Conservation (phyloP, 257 asterid species). For the Anisodus acutangulus region DNA sequence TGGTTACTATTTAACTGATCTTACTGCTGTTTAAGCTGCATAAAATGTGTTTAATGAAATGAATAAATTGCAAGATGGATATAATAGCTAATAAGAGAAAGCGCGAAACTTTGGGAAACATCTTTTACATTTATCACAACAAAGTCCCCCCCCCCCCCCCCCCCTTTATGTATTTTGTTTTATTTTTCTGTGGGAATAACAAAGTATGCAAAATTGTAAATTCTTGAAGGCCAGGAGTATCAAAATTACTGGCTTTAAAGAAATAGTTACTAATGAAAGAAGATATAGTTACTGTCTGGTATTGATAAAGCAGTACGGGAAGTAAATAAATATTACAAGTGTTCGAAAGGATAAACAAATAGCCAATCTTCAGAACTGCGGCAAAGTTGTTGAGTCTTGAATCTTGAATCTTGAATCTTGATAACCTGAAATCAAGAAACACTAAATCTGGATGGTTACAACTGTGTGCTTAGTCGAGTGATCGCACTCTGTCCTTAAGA, state of each 20-base stretch:
- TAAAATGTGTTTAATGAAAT: slow-evolving; percentile 6
- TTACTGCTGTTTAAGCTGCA: slow-evolving; percentile 11
- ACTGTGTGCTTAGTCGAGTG: too few species aligned
- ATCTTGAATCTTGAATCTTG: too few species aligned
- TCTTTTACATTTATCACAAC: background rate
- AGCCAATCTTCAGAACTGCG: too few species aligned
- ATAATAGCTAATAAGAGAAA: slow-evolving; percentile 20
- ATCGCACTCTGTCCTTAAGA: too few species aligned
- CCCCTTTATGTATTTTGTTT: background rate
- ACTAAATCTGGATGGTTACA: too few species aligned
- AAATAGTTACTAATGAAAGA: background rate
- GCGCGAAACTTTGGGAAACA: background rate
- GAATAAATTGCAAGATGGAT: background rate
- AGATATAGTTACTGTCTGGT: slow-evolving; percentile 19
- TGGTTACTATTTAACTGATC: background rate
- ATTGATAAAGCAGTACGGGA: too few species aligned
- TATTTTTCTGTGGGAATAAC: slow-evolving; percentile 5
- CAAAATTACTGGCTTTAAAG: background rate
- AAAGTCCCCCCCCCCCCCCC: background rate
- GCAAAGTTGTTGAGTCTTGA: too few species aligned
- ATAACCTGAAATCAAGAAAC: too few species aligned
- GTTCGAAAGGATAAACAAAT: too few species aligned
- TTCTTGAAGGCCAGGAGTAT: background rate
- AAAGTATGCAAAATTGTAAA: background rate
- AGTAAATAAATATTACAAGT: too few species aligned